These are phyloP conservation scores for Parsonsia alboflavescens DNA, from an alignment of 257 asterid genomes.

Conservation along the genomic window DNA sequence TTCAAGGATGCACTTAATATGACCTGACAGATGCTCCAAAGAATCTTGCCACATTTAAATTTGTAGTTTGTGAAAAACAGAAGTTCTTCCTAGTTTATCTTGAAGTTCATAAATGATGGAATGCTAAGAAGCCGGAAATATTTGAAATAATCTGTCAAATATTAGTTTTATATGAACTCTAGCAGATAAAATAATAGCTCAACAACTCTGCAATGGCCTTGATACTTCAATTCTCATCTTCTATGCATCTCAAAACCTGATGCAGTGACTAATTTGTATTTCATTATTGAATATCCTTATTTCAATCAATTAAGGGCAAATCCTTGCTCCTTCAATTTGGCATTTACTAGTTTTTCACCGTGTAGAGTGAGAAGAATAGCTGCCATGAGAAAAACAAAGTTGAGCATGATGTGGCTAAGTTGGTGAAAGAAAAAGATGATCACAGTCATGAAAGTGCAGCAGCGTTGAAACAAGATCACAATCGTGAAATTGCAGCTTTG, in stretches of 20 bases:
- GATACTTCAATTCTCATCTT: neutral
- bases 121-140: too few species aligned
- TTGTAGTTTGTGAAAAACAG: neutral
- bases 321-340: neutral
- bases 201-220: neutral
- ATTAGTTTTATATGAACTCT: neutral
- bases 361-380: conserved; percentile 37
- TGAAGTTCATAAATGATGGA: neutral
- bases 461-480: conserved; percentile 31
- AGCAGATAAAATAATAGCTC: neutral
- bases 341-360: neutral
- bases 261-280: neutral
- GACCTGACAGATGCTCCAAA: neutral
- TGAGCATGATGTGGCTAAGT: conserved; percentile 33
- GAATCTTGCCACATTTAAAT: neutral
- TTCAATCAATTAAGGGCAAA: neutral
- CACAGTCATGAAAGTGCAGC: conserved; percentile 17
- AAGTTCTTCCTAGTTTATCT: neutral
- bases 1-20: neutral
- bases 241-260: neutral
- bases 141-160: too few species aligned
- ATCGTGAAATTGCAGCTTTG: conserved; percentile 23
- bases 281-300: neutral
- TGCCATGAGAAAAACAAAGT: conserved; percentile 24
- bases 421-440: conserved; percentile 46